Evolutionary conservation across 1,139 yeast genomes (phyloP).

Genomic region (Yamadazyma atlantica): DNA sequence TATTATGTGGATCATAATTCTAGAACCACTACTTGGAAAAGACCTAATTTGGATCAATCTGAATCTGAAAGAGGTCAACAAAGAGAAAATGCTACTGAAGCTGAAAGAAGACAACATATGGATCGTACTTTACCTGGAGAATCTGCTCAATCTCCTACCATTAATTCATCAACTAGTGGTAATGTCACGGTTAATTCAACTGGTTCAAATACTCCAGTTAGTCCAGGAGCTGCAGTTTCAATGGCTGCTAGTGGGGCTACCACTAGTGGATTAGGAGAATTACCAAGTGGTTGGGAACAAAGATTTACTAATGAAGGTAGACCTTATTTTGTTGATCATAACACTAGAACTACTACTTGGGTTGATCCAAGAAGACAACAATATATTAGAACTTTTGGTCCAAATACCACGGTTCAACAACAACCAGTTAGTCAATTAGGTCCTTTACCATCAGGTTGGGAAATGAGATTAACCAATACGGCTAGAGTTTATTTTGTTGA

Average conservation of each 20-base stretch:
- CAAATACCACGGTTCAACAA: constrained; percentile 87
- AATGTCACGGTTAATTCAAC: constrained; percentile 47
- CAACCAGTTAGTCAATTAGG: constrained; percentile 99
- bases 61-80: constrained; percentile 66
- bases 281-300: constrained; percentile 99
- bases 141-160: constrained; percentile 37
- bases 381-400: constrained; percentile 92
- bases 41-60: constrained; percentile 78
- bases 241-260: constrained; percentile 91
- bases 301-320: constrained; percentile 97
- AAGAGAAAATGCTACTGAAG: constrained; percentile 66
- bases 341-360: constrained; percentile 99
- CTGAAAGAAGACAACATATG: constrained; percentile 88
- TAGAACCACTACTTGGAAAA: constrained; percentile 96
- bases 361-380: constrained; percentile 99
- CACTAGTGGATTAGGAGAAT: constrained; percentile 92
- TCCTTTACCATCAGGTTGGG: constrained; percentile 99
- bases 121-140: constrained; percentile 88
- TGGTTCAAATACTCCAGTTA: constrained; percentile 49
- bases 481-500: constrained; percentile 98
- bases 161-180: constrained; percentile 35
- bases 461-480: constrained; percentile 97
- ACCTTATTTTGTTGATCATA: constrained; percentile 97
- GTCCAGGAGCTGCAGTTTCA: constrained; percentile 72
- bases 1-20: constrained; percentile 98